Conservation (phyloP, 2,329 filamentous ascomycete genomes). For the Claviceps capensis region DNA sequence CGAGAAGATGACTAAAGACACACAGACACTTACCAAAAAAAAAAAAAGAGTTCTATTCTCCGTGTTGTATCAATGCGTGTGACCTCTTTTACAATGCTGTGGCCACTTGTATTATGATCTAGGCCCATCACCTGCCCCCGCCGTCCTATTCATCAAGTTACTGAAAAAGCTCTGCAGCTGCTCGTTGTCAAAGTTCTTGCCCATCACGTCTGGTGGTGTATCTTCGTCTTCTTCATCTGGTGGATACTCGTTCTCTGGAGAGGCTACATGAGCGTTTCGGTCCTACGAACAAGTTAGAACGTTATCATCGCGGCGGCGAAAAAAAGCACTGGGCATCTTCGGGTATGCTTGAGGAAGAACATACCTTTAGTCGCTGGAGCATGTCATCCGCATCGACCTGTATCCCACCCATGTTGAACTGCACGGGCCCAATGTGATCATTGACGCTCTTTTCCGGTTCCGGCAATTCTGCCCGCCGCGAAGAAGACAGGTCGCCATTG, state of each 20-base stretch:
- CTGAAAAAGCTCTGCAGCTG: slow-evolving; percentile 47
- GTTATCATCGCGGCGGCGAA: background rate
- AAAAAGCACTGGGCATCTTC: background rate
- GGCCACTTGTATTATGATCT: slow-evolving; percentile 4
- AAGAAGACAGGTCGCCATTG: slow-evolving; percentile 12
- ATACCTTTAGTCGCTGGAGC: slow-evolving; percentile 71
- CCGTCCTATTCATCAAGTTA: slow-evolving; percentile 43
- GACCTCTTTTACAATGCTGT: background rate
- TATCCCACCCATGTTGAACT: slow-evolving; percentile 97
- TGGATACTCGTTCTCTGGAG: slow-evolving; percentile 20
- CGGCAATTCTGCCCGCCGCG: slow-evolving; percentile 19
- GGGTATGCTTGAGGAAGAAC: background rate
- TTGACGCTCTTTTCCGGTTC: slow-evolving; percentile 36
- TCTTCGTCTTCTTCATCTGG: slow-evolving; percentile 20
- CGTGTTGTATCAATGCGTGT: background rate
- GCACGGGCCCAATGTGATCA: slow-evolving; percentile 84
- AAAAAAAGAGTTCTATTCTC: background rate
- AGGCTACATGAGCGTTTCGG: slow-evolving; percentile 38
- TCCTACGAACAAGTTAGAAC: slow-evolving; percentile 25
- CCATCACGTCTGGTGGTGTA: slow-evolving; percentile 26
- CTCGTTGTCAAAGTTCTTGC: slow-evolving; percentile 34
- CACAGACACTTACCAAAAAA: background rate
- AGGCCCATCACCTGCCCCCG: slow-evolving; percentile 11
- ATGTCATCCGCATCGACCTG: slow-evolving; percentile 92
- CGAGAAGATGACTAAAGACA: no score